Conservation (phyloP, 2,329 filamentous ascomycete genomes). For the Rhytidhysteron rufulum region DNA sequence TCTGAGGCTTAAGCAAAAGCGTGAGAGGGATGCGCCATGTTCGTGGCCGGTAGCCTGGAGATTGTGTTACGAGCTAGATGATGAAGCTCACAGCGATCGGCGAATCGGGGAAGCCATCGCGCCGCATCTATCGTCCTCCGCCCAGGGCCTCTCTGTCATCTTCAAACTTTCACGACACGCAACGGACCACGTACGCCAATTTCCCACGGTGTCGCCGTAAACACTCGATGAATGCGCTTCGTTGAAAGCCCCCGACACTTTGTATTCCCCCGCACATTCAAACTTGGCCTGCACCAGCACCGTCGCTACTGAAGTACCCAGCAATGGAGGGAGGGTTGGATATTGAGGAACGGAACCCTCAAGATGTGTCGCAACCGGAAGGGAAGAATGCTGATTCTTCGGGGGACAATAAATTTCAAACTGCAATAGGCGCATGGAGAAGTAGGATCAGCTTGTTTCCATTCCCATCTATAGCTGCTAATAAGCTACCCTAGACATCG, state of each 20-base stretch:
- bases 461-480: conserved; percentile 6
- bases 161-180: conserved; percentile 1
- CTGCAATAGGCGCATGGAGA: conserved; percentile 92
- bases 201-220: too few relatives aligned
- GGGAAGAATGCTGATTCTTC: conserved; percentile 6
- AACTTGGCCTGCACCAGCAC: too few relatives aligned
- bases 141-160: conserved; percentile 1
- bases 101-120: conserved; percentile 1
- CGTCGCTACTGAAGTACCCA: too few relatives aligned
- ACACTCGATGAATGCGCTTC: neutral
- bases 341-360: conserved; percentile 17
- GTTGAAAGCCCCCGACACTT: neutral
- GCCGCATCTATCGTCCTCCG: conserved; percentile 1
- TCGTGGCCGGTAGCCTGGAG: neutral
- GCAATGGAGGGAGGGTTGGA: conserved; percentile 34
- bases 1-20: neutral
- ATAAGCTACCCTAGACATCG: conserved; percentile 61
- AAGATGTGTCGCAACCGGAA: conserved; percentile 17
- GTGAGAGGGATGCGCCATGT: neutral
- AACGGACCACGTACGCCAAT: too few relatives aligned
- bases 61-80: neutral
- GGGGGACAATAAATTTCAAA: conserved; percentile 89
- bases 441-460: conserved; percentile 53
- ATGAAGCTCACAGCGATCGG: conserved; percentile 1
- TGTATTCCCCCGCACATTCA: too few relatives aligned